Percentiles rank a stretch among this genome's conserved stretches.
These are phyloP conservation scores for Alloascoidea hylecoeti DNA, from an alignment of 805 yeast species.

Conservation along the genomic window DNA sequence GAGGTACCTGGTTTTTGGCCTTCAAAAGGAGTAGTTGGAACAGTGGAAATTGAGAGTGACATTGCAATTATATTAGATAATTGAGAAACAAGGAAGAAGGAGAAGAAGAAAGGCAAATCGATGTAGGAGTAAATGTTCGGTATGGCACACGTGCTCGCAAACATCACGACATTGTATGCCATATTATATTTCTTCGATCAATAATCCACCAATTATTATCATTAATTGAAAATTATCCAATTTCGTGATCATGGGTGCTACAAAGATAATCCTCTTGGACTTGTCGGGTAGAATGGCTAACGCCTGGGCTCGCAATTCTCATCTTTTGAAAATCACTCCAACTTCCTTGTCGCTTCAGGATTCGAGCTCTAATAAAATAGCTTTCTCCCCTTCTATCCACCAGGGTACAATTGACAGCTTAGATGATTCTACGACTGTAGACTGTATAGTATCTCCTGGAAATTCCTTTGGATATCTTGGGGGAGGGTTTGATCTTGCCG, in stretches of 20 bases:
- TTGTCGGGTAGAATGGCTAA: not conserved
- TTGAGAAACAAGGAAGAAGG: too few relatives aligned
- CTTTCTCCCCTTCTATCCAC: not conserved
- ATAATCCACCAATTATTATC: too few relatives aligned
- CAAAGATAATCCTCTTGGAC: not conserved
- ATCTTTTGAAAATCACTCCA: not conserved
- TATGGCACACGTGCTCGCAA: too few relatives aligned
- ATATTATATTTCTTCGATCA: too few relatives aligned
- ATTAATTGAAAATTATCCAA: too few relatives aligned
- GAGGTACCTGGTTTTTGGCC: constrained; percentile 99
- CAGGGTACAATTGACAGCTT: not conserved
- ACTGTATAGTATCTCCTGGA: constrained; percentile 32
- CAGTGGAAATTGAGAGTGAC: constrained; percentile 12
- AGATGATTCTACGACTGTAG: constrained; percentile 4
- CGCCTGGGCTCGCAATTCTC: not conserved
- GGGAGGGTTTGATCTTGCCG: constrained; percentile 33
- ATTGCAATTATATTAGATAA: constrained; percentile 4
- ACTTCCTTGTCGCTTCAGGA: too few relatives aligned
- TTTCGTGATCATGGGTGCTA: too few relatives aligned
- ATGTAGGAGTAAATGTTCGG: too few relatives aligned
- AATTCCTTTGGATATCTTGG: constrained; percentile 34
- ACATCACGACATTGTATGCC: too few relatives aligned
- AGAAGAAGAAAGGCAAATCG: too few relatives aligned
- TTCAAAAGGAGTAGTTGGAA: constrained; percentile 58
- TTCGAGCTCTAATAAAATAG: not conserved